phyloP scores from a whole-genome alignment of 2,329 filamentous ascomycete genomes.

The Claviceps spartinae region DNA sequence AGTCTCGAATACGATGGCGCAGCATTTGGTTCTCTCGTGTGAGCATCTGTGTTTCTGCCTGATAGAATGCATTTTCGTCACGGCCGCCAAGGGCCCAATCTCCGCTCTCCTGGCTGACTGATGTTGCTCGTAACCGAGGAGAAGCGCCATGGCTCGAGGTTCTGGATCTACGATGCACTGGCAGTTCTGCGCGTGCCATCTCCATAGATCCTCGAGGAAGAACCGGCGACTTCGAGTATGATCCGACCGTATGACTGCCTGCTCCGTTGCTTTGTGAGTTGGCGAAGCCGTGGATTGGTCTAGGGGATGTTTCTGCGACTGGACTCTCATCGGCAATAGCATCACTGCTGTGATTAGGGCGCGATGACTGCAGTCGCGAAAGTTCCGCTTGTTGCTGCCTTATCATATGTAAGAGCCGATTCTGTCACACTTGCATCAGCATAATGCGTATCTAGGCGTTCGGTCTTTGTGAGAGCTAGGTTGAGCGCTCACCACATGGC shows the following conservation, averaged over 20 bases:
- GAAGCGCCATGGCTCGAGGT: constrained; percentile 45
- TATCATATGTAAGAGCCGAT: constrained; percentile 65
- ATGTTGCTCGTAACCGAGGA: constrained; percentile 42
- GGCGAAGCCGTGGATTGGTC: constrained; percentile 24
- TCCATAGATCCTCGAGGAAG: constrained; percentile 45
- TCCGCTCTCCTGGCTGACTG: constrained; percentile 43
- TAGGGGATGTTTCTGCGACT: constrained; percentile 28
- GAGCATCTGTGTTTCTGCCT: constrained; percentile 68
- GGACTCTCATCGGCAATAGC: constrained; percentile 38
- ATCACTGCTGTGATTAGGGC: constrained; percentile 20
- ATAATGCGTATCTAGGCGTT: constrained; percentile 5
- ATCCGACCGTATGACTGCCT: constrained; percentile 19
- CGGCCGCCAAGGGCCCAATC: constrained; percentile 51
- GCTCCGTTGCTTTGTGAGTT: constrained; percentile 19
- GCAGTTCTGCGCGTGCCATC: constrained; percentile 38
- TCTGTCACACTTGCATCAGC: constrained; percentile 29
- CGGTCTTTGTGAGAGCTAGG: neutral
- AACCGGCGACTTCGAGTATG: constrained; percentile 37
- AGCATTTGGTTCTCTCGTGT: constrained; percentile 75
- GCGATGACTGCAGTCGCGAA: constrained; percentile 39
- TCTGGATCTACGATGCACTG: constrained; percentile 36
- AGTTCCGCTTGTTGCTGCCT: constrained; percentile 61
- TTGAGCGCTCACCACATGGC: constrained; percentile 47
- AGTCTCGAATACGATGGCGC: constrained; percentile 56
- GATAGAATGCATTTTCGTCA: constrained; percentile 68